Evolutionary conservation across 345 rosid genomes (phyloP), one percentile per base, ranked within the genome.

Genomic region (Pistacia atlantica): DNA sequence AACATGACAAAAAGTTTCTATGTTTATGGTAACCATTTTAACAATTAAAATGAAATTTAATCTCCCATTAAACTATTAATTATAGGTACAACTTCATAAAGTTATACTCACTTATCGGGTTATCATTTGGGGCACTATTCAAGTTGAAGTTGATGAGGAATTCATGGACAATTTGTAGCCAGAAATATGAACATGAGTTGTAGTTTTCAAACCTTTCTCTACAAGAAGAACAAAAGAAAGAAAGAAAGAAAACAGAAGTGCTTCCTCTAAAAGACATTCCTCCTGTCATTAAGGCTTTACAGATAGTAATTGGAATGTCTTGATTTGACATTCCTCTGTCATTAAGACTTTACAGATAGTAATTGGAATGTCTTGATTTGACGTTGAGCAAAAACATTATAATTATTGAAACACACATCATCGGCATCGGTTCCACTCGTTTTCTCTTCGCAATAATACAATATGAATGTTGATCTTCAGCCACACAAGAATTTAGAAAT

Each of bases 351-450:
- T 31, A 31, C 33, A 31, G 2, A 18, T 16, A 65, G 51, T 45
- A 57, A 49, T 60, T 75, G 70, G 71, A 78, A 75, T 66, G 76
- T 74, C 78, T 60, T 52, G 74, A 78, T 52, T 31, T 75, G 75
- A 74, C 71, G 11, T 73, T 38, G 5, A 52, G 33, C 60, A 42
- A 54, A 10, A 2, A 0, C 1, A 2, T 4, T 42, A 52, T 74
- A 78, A 71, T 78, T 71, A 78, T 78, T 65, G 77, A 74, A 35
- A 67, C 49, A 42, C 65, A 22, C 66, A 20, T 1, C 25, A 52
- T 70, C 11, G 54, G 65, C 70, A 20, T 57, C 58, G 3, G n/a
- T 65, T 67, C 76, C 81, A 74, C 81, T 74, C 64, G 9, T 17
- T 75, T 69, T 60, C 18, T 5, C 9, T 31, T 4, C 46, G 2